Evolutionary conservation across 208 protist species (phyloP), one percentile per base, ranked within the genome.

Genomic region (Wallacemonas sp.): DNA sequence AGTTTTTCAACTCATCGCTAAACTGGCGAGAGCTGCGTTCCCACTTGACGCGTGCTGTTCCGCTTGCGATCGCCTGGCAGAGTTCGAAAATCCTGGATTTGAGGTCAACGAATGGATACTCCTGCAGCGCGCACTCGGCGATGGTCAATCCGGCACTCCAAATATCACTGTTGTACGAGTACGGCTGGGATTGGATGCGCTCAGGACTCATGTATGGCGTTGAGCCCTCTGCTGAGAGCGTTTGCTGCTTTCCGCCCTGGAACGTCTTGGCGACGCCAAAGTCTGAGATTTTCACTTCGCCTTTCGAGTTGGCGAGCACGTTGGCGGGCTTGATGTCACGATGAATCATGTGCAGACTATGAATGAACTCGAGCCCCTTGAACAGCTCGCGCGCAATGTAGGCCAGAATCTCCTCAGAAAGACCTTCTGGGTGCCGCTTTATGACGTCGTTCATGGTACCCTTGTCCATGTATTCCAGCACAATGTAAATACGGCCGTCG

Each of bases 271-370:
- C 95, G 0, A 99, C 89, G 17, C 98, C 97, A 81, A 99, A 99
- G 74, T 99, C 98, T 8, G 93, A 96, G 12, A 99, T 93, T 78
- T 99, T 99, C 17, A 99, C 85, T 24, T 95, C 78, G 47, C 97
- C 98, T 14, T 96, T 90, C 6, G 81, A 87, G 79, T 99, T 99
- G 32, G 98, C 83, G 17, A 99, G 79, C 21, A 99, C 81, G 74
- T 99, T 99, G 23, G 88, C 92, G 14, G 98, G 98, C 65, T 99
- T 99, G 39, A 99, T 88, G 56, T 99, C 97, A 27, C 97, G 81
- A 68, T 98, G 98, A 70, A 99, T 88, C 72, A 96, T 86, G 36
- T 93, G 94, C 11, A 83, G 72, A 24, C 73, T 70, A 68, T 97
- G 93, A 24, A 97, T 82, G 73, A 89, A 89, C 56, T 87, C 81